Conservation (phyloP, 1,139 yeast species). For the Yamadazyma siamensis region DNA sequence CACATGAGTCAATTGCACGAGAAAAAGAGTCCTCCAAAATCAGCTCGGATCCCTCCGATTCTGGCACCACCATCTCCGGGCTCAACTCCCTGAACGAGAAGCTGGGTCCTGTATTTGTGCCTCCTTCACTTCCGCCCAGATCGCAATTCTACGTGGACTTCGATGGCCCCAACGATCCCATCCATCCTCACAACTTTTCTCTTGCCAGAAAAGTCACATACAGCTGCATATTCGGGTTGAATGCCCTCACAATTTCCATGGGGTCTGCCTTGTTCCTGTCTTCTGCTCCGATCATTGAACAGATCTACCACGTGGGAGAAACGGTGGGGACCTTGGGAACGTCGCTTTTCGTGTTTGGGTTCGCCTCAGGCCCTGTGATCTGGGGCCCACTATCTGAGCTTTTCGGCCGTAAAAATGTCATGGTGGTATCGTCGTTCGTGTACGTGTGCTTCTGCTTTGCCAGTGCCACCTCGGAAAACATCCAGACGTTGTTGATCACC, state of each 20-base stretch:
- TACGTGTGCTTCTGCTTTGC: constrained; percentile 37
- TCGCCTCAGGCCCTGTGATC: constrained; percentile 42
- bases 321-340: constrained; percentile 40
- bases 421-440: constrained; percentile 28
- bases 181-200: constrained; percentile 48
- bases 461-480: constrained; percentile 34
- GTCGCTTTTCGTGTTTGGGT: constrained; percentile 42
- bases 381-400: constrained; percentile 44
- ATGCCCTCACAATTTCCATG: constrained; percentile 45
- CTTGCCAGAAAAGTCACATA: constrained; percentile 24
- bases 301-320: constrained; percentile 29
- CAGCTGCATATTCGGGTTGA: constrained; percentile 26
- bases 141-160: constrained; percentile 36
- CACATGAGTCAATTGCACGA: no score
- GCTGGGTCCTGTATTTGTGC: no score
- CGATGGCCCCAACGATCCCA: constrained; percentile 51
- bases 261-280: constrained; percentile 45
- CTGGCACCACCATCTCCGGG: no score
- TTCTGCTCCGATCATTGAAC: constrained; percentile 21
- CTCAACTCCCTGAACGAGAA: no score
- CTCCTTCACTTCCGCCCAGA: constrained; percentile 33
- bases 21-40: no score
- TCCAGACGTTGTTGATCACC: constrained; percentile 39
- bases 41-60: no score
- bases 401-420: constrained; percentile 34